Evolutionary conservation across 805 yeast species (phyloP), one percentile per base, ranked within the genome.

Genomic region (Metschnikowia arizonensis): DNA sequence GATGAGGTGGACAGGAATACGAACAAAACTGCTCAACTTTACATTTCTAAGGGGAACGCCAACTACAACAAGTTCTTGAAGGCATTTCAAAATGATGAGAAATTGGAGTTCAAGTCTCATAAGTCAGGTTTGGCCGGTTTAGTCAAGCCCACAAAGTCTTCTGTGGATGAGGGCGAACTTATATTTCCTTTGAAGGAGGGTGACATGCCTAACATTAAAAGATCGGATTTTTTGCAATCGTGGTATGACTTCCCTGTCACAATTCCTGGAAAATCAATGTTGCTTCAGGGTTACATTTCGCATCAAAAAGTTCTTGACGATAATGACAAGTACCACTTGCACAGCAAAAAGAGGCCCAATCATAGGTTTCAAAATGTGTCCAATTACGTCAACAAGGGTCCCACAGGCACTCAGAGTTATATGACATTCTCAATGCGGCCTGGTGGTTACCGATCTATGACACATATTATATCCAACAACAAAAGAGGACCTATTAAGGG

Each of bases 251-350:
- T 83, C 76, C 91, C 96, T 3, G 66, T 72, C 2, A 69, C 75
- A 48, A 69, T 68, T 31, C 72, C 65, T 11, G 83, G 88, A 26
- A 93, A 91, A 60, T 84, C 95, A 1, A 85, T 93, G 85, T 69
- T 91, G 18, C 63, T 91, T 51, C 85, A 82, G 37, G 97, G 97
- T 0, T 88, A 72, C 58, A 79, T 81, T 48, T 76, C 88, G 4
- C 83, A 81, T 48, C 66, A 67, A 29, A 72, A 73, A 15, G 82
- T 82, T 6, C 68, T 91, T 37, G 79, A 80, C 4, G 78, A 77
- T 32, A 83, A 82, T 39, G 97, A 90, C 29, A 77, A 73, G 45
- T 88, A 83, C 50, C 66, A 74, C 9, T 70, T 88, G 11, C 57
- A 74, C 26, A 76, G 80, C 54, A 80, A 79, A 28, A 62, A 53